Evolutionary conservation across 2,329 filamentous ascomycete species (phyloP), one percentile per base, ranked within the genome.

Genomic region (Xylariales sp.): DNA sequence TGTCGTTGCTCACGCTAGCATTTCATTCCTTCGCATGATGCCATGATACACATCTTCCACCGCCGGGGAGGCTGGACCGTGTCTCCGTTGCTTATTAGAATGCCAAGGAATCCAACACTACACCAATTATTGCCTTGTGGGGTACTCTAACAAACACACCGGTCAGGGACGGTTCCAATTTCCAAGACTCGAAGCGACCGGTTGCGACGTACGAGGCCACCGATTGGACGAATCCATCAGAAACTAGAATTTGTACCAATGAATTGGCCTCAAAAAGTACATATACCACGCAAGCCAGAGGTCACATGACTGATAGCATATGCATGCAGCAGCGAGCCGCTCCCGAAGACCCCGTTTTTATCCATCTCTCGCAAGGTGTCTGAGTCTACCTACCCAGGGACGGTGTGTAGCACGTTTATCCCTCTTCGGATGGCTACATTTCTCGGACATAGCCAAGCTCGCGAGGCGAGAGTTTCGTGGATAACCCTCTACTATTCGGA

Each of bases 251-350:
- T 59, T 34, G 65, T 58, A 63, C 65, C 49, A 67, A 65, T 54
- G 52, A 63, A 69, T 48, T 45, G 39, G 41, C 5, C 46, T 32
- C 52, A 39, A 48, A 39, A 39, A 50, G 55, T 41, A 54, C 49
- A 54, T 60, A 56, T 54, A 62, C 58, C 34, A 39, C 58, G 30
- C 23, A 45, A 39, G 18, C 32, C 43, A 34, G 43, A 52, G 55
- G 69, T 76, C 75, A 76, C 75, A 75, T 76, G 75, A 76, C 72
- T 52, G 63, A 67, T 61, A 62, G 56, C 46, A 59, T 74, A 74
- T 76, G 75, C 73, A 75, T 75, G 75, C 75, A 75, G 75, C 75
- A 75, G 69, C 75, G 75, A 76, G 75, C 75, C 75, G 75, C 71
- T 76, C 75, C 74, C 71, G 73, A 65, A 70, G 70, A 62, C 70